Base-by-base conservation (phyloP, 768 basidiomycete genomes). In the Pisolithus tinctorius region DNA sequence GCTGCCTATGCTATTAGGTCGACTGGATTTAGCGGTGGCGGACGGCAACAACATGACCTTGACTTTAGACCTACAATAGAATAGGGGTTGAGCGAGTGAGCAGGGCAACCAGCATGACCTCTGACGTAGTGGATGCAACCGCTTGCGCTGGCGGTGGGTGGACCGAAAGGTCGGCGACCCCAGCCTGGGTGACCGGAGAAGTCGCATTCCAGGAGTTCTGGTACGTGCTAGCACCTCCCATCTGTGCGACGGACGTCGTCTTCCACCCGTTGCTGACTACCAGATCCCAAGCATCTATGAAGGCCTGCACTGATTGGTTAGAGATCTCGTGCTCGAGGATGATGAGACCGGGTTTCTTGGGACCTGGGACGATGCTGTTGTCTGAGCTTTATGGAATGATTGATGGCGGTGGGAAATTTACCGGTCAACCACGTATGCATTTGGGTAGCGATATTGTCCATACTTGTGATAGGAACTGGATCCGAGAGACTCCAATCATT, bases 241-340 rank as follows among this genome's bases (percentile, higher is more conserved):
- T 55, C 37, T 67, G 64, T 8, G 81, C 76, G 43, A 86, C 69
- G 45, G 83, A 83, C 37, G 70, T 69, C 27, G 82, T 71, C 31
- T 76, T 75, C 93, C 93, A 97, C 10, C 83, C 84, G 57, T 83
- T 82, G 4, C 73, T 58, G 55, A 73, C 70, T 66, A 93, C 82
- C 37, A 79, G 53, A 3, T 84, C 82, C 64, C 77, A 89, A 7
- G 78, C 77, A 39, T 70, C 68, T 0, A 85, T 81, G 68, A 93
- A 94, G 4, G 81, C 80, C 36, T 72, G 58, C 20, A 91, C 83
- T 30, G 84, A 72, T 55, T 71, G 63, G 40, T 78, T 69, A 30
- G 74, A 76, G 23, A 85, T 70, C 68, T 96, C 93, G 67, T 97
- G 94, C 64, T 95, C 86, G 52, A 96, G 76, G 49, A 90, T 74